Percentiles rank a stretch among this genome's conserved stretches.
Evolutionary conservation across 176 grass and related monocot species (phyloP).

Genomic region (Lolium multiflorum): DNA sequence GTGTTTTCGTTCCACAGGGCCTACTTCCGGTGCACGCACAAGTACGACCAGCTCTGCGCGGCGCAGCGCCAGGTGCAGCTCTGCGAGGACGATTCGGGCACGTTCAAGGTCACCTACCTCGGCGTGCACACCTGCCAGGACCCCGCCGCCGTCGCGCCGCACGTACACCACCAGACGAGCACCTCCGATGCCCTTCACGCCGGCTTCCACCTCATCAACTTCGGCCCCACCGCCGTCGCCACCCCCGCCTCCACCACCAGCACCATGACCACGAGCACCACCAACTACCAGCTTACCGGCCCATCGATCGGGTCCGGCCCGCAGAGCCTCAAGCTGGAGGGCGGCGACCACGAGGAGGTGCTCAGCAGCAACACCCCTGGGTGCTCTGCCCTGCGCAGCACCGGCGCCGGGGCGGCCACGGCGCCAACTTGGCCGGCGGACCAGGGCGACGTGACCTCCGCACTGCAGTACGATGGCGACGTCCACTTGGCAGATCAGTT

Average conservation of each 20-base stretch:
- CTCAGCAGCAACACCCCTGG: slow-evolving; percentile 66
- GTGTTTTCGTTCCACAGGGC: slow-evolving; percentile 38
- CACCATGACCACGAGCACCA: slow-evolving; percentile 38
- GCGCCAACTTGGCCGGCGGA: slow-evolving; percentile 35
- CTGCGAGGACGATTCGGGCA: slow-evolving; percentile 50
- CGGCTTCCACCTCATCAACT: slow-evolving; percentile 56
- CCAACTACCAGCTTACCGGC: not conserved
- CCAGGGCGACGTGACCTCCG: slow-evolving; percentile 75
- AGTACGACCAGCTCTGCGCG: slow-evolving; percentile 68
- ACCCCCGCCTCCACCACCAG: not conserved
- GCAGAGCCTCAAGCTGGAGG: slow-evolving; percentile 43
- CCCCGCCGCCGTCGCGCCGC: slow-evolving; percentile 31
- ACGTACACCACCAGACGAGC: slow-evolving; percentile 11
- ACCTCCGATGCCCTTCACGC: slow-evolving; percentile 16
- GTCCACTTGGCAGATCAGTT: not conserved
- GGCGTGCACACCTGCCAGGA: slow-evolving; percentile 79
- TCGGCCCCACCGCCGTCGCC: slow-evolving; percentile 23
- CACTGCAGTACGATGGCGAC: slow-evolving; percentile 15
- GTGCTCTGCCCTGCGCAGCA: slow-evolving; percentile 26
- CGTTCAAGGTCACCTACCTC: slow-evolving; percentile 64
- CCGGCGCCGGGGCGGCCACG: not conserved
- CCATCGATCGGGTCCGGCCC: not conserved
- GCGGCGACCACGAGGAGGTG: slow-evolving; percentile 62
- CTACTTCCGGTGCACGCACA: slow-evolving; percentile 95
- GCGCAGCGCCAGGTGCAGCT: slow-evolving; percentile 74